Evolutionary conservation across 179 eudicot species (phyloP).

Genomic region (Silene coronaria): DNA sequence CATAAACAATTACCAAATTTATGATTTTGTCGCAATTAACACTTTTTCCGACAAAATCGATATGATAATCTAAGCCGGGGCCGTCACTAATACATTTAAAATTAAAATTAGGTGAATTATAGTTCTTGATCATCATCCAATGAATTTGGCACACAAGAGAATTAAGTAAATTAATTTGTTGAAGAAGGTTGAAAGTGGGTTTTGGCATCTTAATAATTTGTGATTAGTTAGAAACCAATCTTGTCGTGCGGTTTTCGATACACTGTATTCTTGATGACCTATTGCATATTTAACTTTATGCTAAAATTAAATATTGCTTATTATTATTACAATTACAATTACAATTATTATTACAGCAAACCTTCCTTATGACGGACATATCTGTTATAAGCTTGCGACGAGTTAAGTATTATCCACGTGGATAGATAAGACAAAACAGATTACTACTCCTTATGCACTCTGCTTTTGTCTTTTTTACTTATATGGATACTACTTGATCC

Average conservation of each 20-base stretch:
- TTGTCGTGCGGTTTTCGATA: constrained; percentile 28
- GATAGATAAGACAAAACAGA: no score
- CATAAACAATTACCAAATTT: background rate
- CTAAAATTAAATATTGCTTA: background rate
- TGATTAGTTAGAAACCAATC: constrained; percentile 17
- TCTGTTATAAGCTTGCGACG: no score
- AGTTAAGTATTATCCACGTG: no score
- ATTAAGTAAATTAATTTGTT: background rate
- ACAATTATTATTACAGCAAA: no score
- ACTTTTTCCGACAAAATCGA: constrained; percentile 13
- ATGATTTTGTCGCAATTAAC: background rate
- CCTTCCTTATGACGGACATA: no score
- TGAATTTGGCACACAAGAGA: background rate
- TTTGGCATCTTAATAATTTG: constrained; percentile 18
- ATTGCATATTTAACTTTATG: constrained; percentile 7
- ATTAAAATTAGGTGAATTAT: background rate
- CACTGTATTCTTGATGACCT: constrained; percentile 17
- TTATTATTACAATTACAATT: no score
- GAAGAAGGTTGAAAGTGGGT: constrained; percentile 1
- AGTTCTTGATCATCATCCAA: constrained; percentile 9
- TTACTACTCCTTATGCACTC: no score
- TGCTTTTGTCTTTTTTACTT: no score
- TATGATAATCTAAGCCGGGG: constrained; percentile 22
- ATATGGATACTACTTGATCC: no score
- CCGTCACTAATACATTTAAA: background rate